phyloP scores from a whole-genome alignment of 2,329 filamentous ascomycete species.

The Fusarium circinatum region DNA sequence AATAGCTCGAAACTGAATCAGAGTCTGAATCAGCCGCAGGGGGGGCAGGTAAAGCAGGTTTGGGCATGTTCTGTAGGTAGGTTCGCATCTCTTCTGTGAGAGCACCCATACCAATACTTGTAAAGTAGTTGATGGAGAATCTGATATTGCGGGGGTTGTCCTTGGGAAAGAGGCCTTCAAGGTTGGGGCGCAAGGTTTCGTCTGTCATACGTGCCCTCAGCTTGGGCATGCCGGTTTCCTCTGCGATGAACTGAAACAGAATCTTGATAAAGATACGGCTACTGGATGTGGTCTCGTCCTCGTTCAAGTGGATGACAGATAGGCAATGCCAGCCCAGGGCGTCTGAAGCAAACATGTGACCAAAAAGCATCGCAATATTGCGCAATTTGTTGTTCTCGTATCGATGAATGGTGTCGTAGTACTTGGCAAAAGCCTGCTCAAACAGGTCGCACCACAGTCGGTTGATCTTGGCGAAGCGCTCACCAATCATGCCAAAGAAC shows the following conservation, averaged over 20 bases:
- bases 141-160: conserved; percentile 91
- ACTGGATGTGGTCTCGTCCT: conserved; percentile 96
- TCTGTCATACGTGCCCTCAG: conserved; percentile 81
- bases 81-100: conserved; percentile 97
- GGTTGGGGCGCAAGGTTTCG: conserved; percentile 78
- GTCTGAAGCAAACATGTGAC: conserved; percentile 87
- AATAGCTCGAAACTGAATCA: conserved; percentile 82
- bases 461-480: conserved; percentile 96
- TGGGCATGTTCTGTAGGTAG: conserved; percentile 87
- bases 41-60: conserved; percentile 79
- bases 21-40: conserved; percentile 69
- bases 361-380: conserved; percentile 95
- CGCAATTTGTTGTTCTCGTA: conserved; percentile 95
- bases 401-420: conserved; percentile 97
- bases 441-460: conserved; percentile 94
- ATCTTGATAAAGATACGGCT: conserved; percentile 99
- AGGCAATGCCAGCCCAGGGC: conserved; percentile 93
- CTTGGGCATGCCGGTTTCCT: conserved; percentile 85
- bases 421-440: conserved; percentile 87
- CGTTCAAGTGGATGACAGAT: conserved; percentile 86
- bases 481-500: conserved; percentile 94
- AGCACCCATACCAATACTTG: conserved; percentile 93
- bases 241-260: conserved; percentile 89
- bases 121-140: conserved; percentile 99
- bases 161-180: conserved; percentile 88